phyloP scores from a whole-genome alignment of 257 asterid genomes.

The Petrea volubilis region DNA sequence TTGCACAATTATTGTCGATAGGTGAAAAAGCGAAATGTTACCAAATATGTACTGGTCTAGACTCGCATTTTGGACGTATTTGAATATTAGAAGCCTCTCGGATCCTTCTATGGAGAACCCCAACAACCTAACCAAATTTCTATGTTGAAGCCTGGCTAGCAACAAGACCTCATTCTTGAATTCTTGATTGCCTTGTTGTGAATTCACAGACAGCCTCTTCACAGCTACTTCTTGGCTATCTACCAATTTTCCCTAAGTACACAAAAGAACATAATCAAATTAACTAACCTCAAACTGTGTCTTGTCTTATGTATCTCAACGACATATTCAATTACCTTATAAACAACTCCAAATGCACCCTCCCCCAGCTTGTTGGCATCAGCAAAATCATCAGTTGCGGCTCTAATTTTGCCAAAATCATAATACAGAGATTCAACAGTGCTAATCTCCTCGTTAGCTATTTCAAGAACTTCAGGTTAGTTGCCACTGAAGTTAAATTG shows the following conservation, averaged over 20 bases:
- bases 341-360: conserved; percentile 31
- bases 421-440: conserved; percentile 16
- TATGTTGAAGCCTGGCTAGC: conserved; percentile 32
- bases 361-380: conserved; percentile 21
- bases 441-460: not conserved
- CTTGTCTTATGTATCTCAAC: too few species aligned
- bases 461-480: not conserved
- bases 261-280: not conserved
- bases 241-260: conserved; percentile 26
- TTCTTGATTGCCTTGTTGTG: conserved; percentile 16
- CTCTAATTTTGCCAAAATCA: conserved; percentile 9
- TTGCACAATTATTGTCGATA: not conserved
- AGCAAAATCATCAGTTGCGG: conserved; percentile 24
- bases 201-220: conserved; percentile 21
- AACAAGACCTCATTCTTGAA: conserved; percentile 25
- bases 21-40: not conserved
- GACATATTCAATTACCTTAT: conserved; percentile 13
- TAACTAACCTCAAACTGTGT: too few species aligned
- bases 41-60: conserved; percentile 30
- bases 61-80: conserved; percentile 23
- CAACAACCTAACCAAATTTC: conserved; percentile 27
- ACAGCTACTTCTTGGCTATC: conserved; percentile 28
- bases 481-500: not conserved
- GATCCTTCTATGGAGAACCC: conserved; percentile 17
- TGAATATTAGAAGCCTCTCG: conserved; percentile 25